Conservation (phyloP, 768 basidiomycete species). For the Collybia sordida region DNA sequence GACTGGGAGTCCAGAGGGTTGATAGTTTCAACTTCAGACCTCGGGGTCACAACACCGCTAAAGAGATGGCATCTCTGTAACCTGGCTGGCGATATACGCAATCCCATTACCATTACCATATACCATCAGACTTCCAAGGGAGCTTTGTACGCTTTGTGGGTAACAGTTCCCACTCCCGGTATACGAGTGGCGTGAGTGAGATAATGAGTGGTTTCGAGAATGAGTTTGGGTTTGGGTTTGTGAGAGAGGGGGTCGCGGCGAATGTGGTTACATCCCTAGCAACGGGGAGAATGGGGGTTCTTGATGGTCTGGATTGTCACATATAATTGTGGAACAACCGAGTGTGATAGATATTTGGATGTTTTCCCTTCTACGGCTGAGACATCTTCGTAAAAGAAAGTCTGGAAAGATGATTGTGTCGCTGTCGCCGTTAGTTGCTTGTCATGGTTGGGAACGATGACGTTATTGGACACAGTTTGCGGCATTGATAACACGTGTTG, state of each 20-base stretch:
- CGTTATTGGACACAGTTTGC: slow-evolving; percentile 10
- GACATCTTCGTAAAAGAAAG: slow-evolving; percentile 3
- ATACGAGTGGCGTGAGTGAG: slow-evolving; percentile 46
- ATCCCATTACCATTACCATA: slow-evolving; percentile 5
- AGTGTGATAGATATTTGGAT: slow-evolving; percentile 25
- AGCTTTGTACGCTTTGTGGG: slow-evolving; percentile 37
- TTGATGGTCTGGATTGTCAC: slow-evolving; percentile 47
- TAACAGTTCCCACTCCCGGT: slow-evolving; percentile 32
- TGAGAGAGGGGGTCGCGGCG: slow-evolving; percentile 25
- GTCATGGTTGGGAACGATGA: slow-evolving; percentile 26
- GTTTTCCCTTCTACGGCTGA: slow-evolving; percentile 13
- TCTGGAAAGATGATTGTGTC: slow-evolving; percentile 27
- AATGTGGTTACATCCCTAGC: slow-evolving; percentile 17
- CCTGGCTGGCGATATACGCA: slow-evolving; percentile 2
- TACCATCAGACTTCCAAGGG: slow-evolving; percentile 38
- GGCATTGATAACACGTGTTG: too few relatives aligned
- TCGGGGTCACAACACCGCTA: neutral
- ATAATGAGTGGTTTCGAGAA: slow-evolving; percentile 41
- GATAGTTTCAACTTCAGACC: neutral
- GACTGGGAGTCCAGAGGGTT: slow-evolving; percentile 12
- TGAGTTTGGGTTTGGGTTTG: slow-evolving; percentile 34
- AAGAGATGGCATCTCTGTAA: neutral
- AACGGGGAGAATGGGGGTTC: slow-evolving; percentile 33
- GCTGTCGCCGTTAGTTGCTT: slow-evolving; percentile 38
- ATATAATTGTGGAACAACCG: slow-evolving; percentile 47